Percentiles rank a stretch among this genome's conserved stretches.
Evolutionary conservation across 108 stramenopile species (phyloP).

Genomic region (Nannochloropsis gaditana): DNA sequence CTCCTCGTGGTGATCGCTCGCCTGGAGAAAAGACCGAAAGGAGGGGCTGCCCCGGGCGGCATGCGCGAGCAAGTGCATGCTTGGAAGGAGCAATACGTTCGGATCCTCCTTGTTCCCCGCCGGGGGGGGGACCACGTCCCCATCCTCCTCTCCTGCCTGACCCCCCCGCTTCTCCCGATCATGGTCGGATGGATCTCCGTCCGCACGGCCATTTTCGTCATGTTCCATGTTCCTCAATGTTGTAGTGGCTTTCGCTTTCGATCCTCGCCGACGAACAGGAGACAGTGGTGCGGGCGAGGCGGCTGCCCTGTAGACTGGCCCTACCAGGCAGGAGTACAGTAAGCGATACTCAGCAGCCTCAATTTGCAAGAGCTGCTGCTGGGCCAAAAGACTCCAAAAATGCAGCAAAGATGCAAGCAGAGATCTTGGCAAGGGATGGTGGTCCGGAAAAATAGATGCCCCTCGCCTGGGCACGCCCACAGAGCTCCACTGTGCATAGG

Average conservation of each 20-base stretch:
- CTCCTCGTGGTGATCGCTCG: not conserved
- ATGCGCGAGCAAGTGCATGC: not conserved
- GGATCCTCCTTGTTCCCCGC: not conserved
- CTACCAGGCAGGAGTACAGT: not conserved
- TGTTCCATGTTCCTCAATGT: not conserved
- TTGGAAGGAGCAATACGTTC: not conserved
- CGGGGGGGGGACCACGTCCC: not conserved
- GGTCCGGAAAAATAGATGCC: too few relatives aligned
- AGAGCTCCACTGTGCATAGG: not conserved
- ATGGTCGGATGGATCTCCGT: not conserved
- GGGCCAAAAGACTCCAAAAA: not conserved
- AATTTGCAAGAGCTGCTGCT: not conserved
- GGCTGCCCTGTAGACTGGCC: not conserved
- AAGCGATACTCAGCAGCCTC: not conserved
- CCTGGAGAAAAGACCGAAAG: not conserved
- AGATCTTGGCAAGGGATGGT: not conserved
- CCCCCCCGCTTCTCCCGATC: not conserved
- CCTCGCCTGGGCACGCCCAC: too few relatives aligned
- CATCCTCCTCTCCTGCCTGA: not conserved
- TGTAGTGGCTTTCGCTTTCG: not conserved
- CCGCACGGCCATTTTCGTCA: not conserved
- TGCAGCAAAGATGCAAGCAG: conserved; percentile 8
- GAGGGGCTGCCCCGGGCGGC: not conserved
- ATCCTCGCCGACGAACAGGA: not conserved
- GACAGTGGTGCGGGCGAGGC: not conserved